phyloP scores from a whole-genome alignment of 1,284 basidiomycete species.

The Fomes fomentarius region DNA sequence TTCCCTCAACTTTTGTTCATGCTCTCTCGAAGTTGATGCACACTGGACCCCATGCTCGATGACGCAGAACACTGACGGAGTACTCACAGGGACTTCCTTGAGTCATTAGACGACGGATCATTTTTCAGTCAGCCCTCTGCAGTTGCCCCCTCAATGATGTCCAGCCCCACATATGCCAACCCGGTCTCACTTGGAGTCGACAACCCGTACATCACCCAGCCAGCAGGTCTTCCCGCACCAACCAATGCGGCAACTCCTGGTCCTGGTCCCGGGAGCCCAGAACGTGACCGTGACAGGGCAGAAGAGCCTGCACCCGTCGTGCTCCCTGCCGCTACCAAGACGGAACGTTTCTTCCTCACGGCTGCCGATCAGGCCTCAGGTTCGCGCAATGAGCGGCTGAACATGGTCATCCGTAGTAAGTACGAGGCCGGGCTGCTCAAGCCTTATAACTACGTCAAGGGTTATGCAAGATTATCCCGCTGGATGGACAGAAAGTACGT shows the following conservation, averaged over 20 bases:
- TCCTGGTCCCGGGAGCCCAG: slow-evolving; percentile 20
- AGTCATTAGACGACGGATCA: slow-evolving; percentile 72
- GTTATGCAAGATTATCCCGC: slow-evolving; percentile 84
- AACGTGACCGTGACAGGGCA: slow-evolving; percentile 26
- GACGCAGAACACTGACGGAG: too few species aligned
- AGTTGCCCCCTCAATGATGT: slow-evolving; percentile 52
- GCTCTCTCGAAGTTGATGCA: neutral
- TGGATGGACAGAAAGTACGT: slow-evolving; percentile 95
- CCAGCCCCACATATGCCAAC: slow-evolving; percentile 43
- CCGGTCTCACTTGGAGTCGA: slow-evolving; percentile 33
- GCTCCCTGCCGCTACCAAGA: slow-evolving; percentile 72
- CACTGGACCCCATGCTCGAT: neutral
- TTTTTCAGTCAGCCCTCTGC: slow-evolving; percentile 64
- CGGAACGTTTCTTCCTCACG: slow-evolving; percentile 89
- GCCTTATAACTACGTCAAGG: slow-evolving; percentile 97
- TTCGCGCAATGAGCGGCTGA: slow-evolving; percentile 87
- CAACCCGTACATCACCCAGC: slow-evolving; percentile 29
- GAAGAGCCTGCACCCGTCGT: slow-evolving; percentile 43
- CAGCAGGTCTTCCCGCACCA: slow-evolving; percentile 7
- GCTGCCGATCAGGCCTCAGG: slow-evolving; percentile 96
- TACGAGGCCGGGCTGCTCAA: slow-evolving; percentile 95
- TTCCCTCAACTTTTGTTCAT: too few species aligned
- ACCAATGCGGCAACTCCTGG: slow-evolving; percentile 11
- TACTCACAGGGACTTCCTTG: slow-evolving; percentile 73
- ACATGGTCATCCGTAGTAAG: slow-evolving; percentile 93